These are phyloP conservation scores for Auxenochlorella pyrenoidosa DNA, from an alignment of 139 green algal genomes.

Conservation along the genomic window DNA sequence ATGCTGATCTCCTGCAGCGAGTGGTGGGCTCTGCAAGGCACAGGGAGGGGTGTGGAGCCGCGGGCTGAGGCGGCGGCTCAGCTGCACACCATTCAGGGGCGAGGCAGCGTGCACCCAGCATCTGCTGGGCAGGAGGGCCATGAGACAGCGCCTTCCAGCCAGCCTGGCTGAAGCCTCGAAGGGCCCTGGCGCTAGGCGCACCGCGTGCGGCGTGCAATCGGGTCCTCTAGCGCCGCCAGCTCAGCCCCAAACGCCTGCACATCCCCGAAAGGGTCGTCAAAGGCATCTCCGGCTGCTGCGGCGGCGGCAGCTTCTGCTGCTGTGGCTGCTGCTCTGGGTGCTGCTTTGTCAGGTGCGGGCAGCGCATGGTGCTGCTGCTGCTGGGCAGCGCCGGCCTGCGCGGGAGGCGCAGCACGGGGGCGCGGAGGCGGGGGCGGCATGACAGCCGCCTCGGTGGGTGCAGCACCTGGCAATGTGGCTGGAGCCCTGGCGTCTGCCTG, in stretches of 20 bases:
- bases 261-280: constrained; percentile 1
- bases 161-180: no score
- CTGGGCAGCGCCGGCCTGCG: not conserved
- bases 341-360: not conserved
- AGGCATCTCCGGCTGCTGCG: not conserved
- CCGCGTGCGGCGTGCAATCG: constrained; percentile 23
- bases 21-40: constrained; percentile 36
- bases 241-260: constrained; percentile 26
- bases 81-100: not conserved
- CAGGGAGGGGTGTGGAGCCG: not conserved
- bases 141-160: no score
- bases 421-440: constrained; percentile 29
- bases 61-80: no score
- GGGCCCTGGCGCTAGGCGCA: no score
- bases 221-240: constrained; percentile 22
- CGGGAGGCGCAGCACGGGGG: not conserved
- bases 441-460: not conserved
- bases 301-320: not conserved
- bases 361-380: not conserved
- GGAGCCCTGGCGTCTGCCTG: not conserved
- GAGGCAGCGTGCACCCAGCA: no score
- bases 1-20: constrained; percentile 29
- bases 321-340: no score
- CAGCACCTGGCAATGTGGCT: not conserved
- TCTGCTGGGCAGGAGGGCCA: no score